Base-by-base conservation (phyloP, 1,284 basidiomycete species). In the Exsudoporus floridanus region DNA sequence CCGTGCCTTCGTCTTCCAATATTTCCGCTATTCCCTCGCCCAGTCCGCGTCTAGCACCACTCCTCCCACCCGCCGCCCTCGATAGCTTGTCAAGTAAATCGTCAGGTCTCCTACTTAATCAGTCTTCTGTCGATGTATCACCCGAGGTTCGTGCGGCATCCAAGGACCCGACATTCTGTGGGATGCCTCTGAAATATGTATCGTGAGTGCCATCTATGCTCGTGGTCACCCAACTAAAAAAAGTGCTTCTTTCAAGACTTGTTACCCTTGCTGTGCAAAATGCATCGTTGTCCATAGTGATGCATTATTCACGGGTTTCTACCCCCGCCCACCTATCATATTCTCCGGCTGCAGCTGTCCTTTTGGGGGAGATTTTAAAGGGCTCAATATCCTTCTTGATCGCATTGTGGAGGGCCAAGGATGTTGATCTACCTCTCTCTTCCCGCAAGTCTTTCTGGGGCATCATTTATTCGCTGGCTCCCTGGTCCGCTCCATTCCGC, bases 201-300 rank as follows among this genome's bases (percentile, higher is more conserved):
- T 82, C 82, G 81, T 84, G 66, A 69, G 82, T 77, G 12, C 25
- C 46, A 5, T 38, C n/a, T 38, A 1, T 30, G 3, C 18, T 23
- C 38, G 18, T 10, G 0, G 1, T 33, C 42, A 0, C 43, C 25
- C 45, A 7, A 23, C 45, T 48, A 47, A 56, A 46, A 33, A 34
- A 27, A 31, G 37, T 25, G 30, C 47, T 35, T 46, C n/a, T 31
- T 33, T 12, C 50, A 61, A 95, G 92, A 8, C 82, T 98, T 55
- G 82, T 97, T 62, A 95, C 94, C 7, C 82, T 99, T 52, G 94
- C 96, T 3, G 84, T 98, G 7, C 95, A 99, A 77, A 99, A 98
- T 74, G 92, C 92, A 35, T 84, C 90, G n/a, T 77, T 98, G 51
- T 92, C 93, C 51, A 93, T 98, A 64, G 90, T 98, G 59, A 94